phyloP scores from a whole-genome alignment of 1,284 basidiomycete species.

The Phylloboletellus chloephorus region DNA sequence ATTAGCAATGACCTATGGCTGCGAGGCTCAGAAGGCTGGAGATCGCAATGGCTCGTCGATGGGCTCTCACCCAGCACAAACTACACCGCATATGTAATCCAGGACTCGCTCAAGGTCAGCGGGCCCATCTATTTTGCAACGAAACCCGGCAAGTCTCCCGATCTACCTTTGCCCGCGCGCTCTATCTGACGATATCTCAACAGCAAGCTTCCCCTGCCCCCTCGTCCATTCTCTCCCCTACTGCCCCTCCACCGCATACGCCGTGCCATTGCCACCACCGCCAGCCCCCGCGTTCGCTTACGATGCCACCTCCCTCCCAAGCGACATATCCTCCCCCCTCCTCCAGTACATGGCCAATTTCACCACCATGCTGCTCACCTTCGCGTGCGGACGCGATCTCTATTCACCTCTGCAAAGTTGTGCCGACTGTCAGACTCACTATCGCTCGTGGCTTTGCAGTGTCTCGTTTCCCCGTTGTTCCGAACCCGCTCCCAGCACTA shows the following conservation, averaged over 20 bases:
- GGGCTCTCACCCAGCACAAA: conserved; percentile 59
- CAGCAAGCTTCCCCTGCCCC: conserved; percentile 64
- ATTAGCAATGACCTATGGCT: conserved; percentile 49
- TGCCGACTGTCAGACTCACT: conserved; percentile 68
- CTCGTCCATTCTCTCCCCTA: conserved; percentile 67
- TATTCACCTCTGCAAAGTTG: conserved; percentile 79
- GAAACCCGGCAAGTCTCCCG: conserved; percentile 52
- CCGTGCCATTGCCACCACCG: conserved; percentile 57
- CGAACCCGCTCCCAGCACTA: conserved; percentile 33
- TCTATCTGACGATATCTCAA: conserved; percentile 1
- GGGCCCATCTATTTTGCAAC: conserved; percentile 63
- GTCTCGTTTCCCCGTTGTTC: conserved; percentile 69
- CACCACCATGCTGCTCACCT: conserved; percentile 62
- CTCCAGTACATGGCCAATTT: conserved; percentile 66
- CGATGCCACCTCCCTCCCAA: conserved; percentile 50
- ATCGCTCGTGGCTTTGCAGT: conserved; percentile 76
- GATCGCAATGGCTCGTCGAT: conserved; percentile 60
- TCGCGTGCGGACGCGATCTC: conserved; percentile 74
- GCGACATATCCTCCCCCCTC: conserved; percentile 44
- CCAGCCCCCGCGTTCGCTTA: conserved; percentile 40
- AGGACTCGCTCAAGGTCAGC: conserved; percentile 48
- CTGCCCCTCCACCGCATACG: conserved; percentile 69
- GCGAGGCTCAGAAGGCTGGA: conserved; percentile 52
- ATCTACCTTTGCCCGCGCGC: background rate
- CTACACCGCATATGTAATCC: conserved; percentile 62